These are phyloP conservation scores for Candida saitoana DNA, from an alignment of 805 yeast species.

Conservation along the genomic window DNA sequence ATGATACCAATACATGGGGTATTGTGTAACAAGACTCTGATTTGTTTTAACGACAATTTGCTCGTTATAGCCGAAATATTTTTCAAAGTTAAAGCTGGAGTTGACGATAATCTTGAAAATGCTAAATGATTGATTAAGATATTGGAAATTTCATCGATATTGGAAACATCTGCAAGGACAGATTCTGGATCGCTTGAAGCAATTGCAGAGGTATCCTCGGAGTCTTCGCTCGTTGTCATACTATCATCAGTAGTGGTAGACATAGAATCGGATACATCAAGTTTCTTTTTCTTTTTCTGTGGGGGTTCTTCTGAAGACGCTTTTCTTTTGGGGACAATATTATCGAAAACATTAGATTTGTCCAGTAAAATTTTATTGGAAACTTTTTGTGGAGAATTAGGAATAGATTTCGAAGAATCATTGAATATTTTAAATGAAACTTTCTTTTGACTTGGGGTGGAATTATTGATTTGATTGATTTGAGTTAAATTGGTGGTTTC, in stretches of 20 bases:
- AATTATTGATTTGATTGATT: neutral
- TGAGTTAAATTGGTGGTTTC: slow-evolving; percentile 8
- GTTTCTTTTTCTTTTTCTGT: slow-evolving; percentile 5
- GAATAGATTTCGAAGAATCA: neutral
- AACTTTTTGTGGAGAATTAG: neutral
- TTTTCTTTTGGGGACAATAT: slow-evolving; percentile 1
- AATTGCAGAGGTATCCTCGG: slow-evolving; percentile 14
- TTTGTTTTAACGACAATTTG: slow-evolving; percentile 38
- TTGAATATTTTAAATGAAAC: neutral
- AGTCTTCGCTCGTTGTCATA: slow-evolving; percentile 16
- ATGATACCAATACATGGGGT: slow-evolving; percentile 78
- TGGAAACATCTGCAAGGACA: slow-evolving; percentile 14
- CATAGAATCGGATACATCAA: neutral
- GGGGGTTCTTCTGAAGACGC: slow-evolving; percentile 36
- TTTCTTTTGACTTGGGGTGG: slow-evolving; percentile 7
- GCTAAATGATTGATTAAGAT: slow-evolving; percentile 81
- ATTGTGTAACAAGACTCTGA: slow-evolving; percentile 41
- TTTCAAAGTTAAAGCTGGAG: slow-evolving; percentile 72
- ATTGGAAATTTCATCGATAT: slow-evolving; percentile 53
- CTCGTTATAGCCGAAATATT: slow-evolving; percentile 57
- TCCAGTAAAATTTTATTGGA: neutral
- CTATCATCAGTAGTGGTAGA: slow-evolving; percentile 13
- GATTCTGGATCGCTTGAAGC: slow-evolving; percentile 18
- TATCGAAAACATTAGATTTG: neutral
- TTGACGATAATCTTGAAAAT: slow-evolving; percentile 80